phyloP scores from a whole-genome alignment of 108 stramenopile genomes.

The Discostella pseudostelligera region DNA sequence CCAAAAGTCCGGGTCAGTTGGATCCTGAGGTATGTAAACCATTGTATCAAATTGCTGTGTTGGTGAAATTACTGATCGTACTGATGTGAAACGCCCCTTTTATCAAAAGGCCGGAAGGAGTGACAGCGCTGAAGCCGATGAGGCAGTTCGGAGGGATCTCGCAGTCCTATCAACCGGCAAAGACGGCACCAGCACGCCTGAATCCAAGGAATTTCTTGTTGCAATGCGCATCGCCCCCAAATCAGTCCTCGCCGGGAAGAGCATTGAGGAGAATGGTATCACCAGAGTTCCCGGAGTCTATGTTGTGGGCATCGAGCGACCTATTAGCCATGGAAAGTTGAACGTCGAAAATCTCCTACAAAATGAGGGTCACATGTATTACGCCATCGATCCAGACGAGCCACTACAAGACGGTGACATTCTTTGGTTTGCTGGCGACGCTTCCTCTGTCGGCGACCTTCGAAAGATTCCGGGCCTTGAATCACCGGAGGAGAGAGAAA shows the following conservation, averaged over 20 bases:
- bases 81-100: conserved; percentile 3
- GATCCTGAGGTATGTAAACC: no score
- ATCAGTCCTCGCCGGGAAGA: conserved; percentile 56
- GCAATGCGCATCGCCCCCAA: conserved; percentile 68
- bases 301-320: conserved; percentile 80
- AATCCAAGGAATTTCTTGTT: conserved; percentile 65
- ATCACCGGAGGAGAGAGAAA: conserved; percentile 64
- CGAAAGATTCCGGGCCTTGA: conserved; percentile 75
- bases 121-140: conserved; percentile 4
- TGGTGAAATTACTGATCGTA: no score
- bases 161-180: conserved; percentile 50
- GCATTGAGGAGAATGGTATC: conserved; percentile 54
- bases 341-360: neutral
- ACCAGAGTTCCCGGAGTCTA: conserved; percentile 68
- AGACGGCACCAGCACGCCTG: conserved; percentile 13
- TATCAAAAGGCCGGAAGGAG: conserved; percentile 2
- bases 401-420: conserved; percentile 51
- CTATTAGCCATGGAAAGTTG: neutral
- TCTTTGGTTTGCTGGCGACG: conserved; percentile 78
- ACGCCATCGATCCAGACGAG: conserved; percentile 69
- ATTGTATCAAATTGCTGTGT: neutral
- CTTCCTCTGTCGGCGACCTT: conserved; percentile 54
- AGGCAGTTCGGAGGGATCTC: conserved; percentile 61
- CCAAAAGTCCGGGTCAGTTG: no score
- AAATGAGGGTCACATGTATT: conserved; percentile 14